Base-by-base conservation (phyloP, 2,329 filamentous ascomycete genomes). In the Pseudofabraea citricarpa region DNA sequence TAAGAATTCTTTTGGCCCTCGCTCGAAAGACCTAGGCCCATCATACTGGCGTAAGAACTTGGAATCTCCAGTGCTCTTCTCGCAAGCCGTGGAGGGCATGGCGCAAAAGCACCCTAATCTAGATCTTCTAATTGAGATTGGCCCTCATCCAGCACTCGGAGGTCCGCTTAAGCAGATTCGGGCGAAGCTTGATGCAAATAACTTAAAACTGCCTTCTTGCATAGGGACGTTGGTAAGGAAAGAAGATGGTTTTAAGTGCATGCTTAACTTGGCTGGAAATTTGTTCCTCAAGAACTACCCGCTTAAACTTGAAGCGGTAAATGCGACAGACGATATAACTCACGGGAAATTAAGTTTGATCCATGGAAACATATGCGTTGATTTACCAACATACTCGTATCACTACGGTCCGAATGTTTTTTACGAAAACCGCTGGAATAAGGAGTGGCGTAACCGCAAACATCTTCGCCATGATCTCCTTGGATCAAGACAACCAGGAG, bases 361-460 rank as follows among this genome's bases (percentile, higher is more conserved):
- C 22, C n/a, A n/a, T n/a, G n/a, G n/a, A n/a, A n/a, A n/a, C n/a
- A n/a, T n/a, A n/a, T n/a, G n/a, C n/a, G 52, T 42, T 22, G 45
- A 52, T 46, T 44, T 70, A 1, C 73, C 73, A 1, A 44, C 54
- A 0, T 77, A 77, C 44, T 63, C 67, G 0, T 77, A 73, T 69
- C 68, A 75, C 33, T 71, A 75, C 50, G 62, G 64, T 2, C 62
- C 64, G 20, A 44, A 51, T 0, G 74, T 75, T 50, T 78, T 74
- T 73, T 65, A 71, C 44, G 74, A 79, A 45, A 71, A 71, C 1
- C 68, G 72, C 36, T 54, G 71, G 2, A 70, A 70, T 15, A 52
- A 56, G 7, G 64, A 69, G 13, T 67, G 68, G 41, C 66, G 73
- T 1, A 66, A 69, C 12, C 32, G 32, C 16, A 39, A 45, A 40